A percentile compares a stretch with the other conserved stretches of the same genome.
These are phyloP conservation scores for Backusella australiensis DNA, from an alignment of 192 early-diverging fungal genomes.

Conservation along the genomic window DNA sequence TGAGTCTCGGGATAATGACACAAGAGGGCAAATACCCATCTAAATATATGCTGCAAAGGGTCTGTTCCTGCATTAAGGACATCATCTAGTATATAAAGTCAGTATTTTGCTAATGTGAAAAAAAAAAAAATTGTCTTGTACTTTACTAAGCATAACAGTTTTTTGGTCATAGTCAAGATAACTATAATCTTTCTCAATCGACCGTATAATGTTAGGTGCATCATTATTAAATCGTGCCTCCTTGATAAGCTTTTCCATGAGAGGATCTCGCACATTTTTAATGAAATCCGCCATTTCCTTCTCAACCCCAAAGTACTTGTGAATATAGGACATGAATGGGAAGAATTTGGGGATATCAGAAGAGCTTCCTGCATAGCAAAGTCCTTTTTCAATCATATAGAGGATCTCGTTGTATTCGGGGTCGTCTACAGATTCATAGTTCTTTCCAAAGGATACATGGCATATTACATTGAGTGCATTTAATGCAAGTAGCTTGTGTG, in stretches of 20 bases:
- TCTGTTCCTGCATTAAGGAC: background rate
- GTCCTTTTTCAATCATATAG: background rate
- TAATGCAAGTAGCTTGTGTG: background rate
- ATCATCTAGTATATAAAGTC: background rate
- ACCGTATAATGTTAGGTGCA: background rate
- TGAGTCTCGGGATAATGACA: slow-evolving; percentile 4
- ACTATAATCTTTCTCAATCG: background rate
- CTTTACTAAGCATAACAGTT: background rate
- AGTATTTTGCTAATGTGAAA: background rate
- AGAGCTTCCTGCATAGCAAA: background rate
- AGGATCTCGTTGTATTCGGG: background rate
- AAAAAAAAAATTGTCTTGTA: background rate
- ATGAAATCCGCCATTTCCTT: background rate
- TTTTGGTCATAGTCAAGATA: background rate
- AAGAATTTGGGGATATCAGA: background rate
- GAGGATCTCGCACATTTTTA: background rate
- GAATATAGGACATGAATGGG: background rate
- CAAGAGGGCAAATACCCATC: background rate
- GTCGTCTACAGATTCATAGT: background rate
- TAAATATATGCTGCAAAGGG: background rate
- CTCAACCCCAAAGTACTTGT: background rate
- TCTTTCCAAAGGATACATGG: background rate
- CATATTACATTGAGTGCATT: background rate
- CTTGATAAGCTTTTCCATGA: background rate
- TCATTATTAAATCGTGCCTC: background rate